A percentile compares a stretch with the other conserved stretches of the same genome.
Evolutionary conservation across 257 asterid species (phyloP).

Genomic region (Solanum paucissectum): DNA sequence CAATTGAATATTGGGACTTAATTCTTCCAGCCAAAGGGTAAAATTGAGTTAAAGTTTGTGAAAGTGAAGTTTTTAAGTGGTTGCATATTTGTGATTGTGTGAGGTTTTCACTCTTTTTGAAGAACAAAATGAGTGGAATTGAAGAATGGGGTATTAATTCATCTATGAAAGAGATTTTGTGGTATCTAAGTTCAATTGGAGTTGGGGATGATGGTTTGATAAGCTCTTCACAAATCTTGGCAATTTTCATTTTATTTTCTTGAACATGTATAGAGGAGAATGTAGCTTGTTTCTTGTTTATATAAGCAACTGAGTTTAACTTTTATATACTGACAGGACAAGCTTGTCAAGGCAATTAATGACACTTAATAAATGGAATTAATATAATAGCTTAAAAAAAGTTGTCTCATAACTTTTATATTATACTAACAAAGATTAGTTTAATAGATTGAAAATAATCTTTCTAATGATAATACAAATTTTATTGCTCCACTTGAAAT

Average conservation of each 20-base stretch:
- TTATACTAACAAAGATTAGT: too few species aligned
- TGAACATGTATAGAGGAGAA: background rate
- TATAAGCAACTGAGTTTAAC: too few species aligned
- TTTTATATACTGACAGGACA: too few species aligned
- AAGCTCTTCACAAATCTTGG: constrained; percentile 11
- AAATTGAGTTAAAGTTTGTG: constrained; percentile 30
- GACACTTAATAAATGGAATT: too few species aligned
- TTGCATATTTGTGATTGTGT: constrained; percentile 11
- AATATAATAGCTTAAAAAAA: too few species aligned
- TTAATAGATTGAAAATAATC: too few species aligned
- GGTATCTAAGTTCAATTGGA: constrained; percentile 21
- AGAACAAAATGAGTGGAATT: constrained; percentile 48
- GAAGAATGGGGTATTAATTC: constrained; percentile 38
- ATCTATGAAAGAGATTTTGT: constrained; percentile 50
- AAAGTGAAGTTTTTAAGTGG: constrained; percentile 29
- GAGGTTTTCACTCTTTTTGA: background rate
- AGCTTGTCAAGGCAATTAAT: too few species aligned
- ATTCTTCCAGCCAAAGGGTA: constrained; percentile 65
- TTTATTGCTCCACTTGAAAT: background rate
- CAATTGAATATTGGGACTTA: constrained; percentile 32
- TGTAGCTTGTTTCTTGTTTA: background rate
- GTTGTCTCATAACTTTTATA: background rate
- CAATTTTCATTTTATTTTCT: constrained; percentile 26
- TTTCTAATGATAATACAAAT: background rate
- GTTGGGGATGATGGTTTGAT: constrained; percentile 50